Base-by-base conservation (phyloP, 139 green algal species). In the Pycnococcus provasolii region DNA sequence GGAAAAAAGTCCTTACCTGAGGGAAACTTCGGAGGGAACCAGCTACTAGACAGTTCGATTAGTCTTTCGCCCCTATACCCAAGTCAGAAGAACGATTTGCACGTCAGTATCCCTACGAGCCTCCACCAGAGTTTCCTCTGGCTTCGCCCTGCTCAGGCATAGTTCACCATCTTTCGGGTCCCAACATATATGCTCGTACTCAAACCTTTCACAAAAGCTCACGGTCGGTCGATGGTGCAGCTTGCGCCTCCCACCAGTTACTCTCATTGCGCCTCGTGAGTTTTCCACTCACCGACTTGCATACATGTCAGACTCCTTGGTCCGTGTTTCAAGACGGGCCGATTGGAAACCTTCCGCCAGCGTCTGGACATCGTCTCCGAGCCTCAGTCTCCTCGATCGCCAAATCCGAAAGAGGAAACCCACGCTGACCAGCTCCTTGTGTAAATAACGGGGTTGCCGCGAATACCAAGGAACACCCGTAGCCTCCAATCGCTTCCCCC, bases 31-130 rank as follows among this genome's bases (percentile, higher is more conserved):
- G 84, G 87, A 89, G 84, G 85, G 79, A 94, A 94, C 85, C 87
- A 94, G 86, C 87, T 94, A 94, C 86, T 94, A 91, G 81, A 92
- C 91, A 85, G 87, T 94, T 94, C 87, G 87, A 94, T 94, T 94
- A 94, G 88, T 94, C 88, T 94, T 94, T 94, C 88, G 88, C 88
- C 87, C 88, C 86, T 92, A 94, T 94, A 92, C 88, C 84, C 83
- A 94, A 91, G 82, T 94, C 84, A 75, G 86, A 91, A 87, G 88
- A 94, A 84, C 88, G 86, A 95, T 95, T 95, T 94, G 87, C 87
- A 94, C 87, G 86, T 94, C 86, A 92, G 87, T 83, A 91, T 85
- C 87, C 86, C 85, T 93, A 89, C 87, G 87, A 90, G 85, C 86
- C 84, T 92, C 86, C 86, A 92, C 85, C 84, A 90, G 86, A 87